A percentile compares a stretch with the other conserved stretches of the same genome.
These are phyloP conservation scores for Canariomyces notabilis DNA, from an alignment of 2,329 filamentous ascomycete genomes.

Conservation along the genomic window DNA sequence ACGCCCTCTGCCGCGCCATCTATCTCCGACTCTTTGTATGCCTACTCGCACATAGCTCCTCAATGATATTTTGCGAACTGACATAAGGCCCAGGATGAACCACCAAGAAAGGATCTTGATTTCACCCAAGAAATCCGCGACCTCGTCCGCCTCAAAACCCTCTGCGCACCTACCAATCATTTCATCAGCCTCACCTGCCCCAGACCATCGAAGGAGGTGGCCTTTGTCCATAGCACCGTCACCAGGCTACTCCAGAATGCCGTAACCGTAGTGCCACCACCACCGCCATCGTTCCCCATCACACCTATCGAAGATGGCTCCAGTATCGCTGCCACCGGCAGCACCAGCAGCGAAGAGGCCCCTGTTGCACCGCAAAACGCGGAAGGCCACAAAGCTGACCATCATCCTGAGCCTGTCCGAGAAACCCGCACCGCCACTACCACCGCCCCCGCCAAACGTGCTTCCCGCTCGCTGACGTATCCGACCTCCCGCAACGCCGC, in stretches of 20 bases:
- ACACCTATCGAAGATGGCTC: too few species aligned
- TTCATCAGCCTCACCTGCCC: too few species aligned
- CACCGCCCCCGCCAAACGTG: neutral
- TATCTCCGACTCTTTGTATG: conserved; percentile 55
- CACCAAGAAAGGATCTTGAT: conserved; percentile 27
- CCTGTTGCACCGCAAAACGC: too few species aligned
- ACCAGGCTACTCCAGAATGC: conserved; percentile 41
- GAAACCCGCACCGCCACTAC: neutral
- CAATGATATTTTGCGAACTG: neutral
- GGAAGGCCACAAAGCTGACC: too few species aligned
- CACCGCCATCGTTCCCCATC: too few species aligned
- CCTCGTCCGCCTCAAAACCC: conserved; percentile 38
- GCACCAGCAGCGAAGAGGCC: neutral
- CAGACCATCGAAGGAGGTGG: too few species aligned
- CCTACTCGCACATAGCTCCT: neutral
- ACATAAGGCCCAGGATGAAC: conserved; percentile 33
- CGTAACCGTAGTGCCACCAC: conserved; percentile 17
- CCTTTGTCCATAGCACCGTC: conserved; percentile 44
- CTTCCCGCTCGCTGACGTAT: conserved; percentile 33
- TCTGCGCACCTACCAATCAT: conserved; percentile 35
- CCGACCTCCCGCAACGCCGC: conserved; percentile 43
- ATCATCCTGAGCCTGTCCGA: too few species aligned
- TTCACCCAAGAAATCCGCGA: conserved; percentile 38
- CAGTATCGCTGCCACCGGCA: too few species aligned
- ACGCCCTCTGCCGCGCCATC: conserved; percentile 54